These are phyloP conservation scores for Platismatia glauca DNA, from an alignment of 495 filamentous ascomycete species.

Conservation along the genomic window DNA sequence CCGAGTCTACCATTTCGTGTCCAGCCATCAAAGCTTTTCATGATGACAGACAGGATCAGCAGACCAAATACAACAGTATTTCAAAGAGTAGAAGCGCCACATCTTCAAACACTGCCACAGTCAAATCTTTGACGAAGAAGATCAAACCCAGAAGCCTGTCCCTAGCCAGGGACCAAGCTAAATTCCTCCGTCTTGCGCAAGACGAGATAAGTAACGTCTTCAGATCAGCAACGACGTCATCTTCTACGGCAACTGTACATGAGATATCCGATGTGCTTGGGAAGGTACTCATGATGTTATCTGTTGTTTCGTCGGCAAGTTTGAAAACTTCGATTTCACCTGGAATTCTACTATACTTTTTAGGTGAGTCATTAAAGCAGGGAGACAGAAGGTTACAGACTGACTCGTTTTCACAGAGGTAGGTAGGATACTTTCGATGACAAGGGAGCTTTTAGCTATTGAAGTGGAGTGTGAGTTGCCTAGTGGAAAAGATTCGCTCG, in stretches of 20 bases:
- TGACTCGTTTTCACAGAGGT: slow-evolving; percentile 38
- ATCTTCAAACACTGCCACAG: slow-evolving; percentile 1
- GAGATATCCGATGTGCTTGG: slow-evolving; percentile 50
- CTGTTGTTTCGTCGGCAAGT: slow-evolving; percentile 44
- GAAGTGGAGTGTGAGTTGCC: slow-evolving; percentile 31
- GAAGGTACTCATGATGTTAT: slow-evolving; percentile 56
- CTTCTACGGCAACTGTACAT: slow-evolving; percentile 42
- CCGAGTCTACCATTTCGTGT: slow-evolving; percentile 82
- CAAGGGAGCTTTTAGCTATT: slow-evolving; percentile 49
- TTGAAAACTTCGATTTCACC: slow-evolving; percentile 41
- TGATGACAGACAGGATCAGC: background rate
- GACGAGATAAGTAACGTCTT: slow-evolving; percentile 50
- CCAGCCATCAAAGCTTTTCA: slow-evolving; percentile 45
- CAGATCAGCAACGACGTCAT: slow-evolving; percentile 40
- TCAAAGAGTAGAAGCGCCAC: background rate
- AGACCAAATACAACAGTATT: background rate
- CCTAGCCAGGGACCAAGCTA: background rate
- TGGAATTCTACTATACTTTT: slow-evolving; percentile 45
- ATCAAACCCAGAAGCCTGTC: background rate
- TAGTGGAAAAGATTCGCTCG: slow-evolving; percentile 28
- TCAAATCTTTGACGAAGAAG: background rate
- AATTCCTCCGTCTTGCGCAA: slow-evolving; percentile 49
- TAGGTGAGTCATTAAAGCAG: slow-evolving; percentile 30
- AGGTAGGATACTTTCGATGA: slow-evolving; percentile 50
- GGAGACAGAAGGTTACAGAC: background rate